Evolutionary conservation across 352 stramenopile species (phyloP), one percentile per base, ranked within the genome.

Genomic region (Globisporangium rhizosaccharum): DNA sequence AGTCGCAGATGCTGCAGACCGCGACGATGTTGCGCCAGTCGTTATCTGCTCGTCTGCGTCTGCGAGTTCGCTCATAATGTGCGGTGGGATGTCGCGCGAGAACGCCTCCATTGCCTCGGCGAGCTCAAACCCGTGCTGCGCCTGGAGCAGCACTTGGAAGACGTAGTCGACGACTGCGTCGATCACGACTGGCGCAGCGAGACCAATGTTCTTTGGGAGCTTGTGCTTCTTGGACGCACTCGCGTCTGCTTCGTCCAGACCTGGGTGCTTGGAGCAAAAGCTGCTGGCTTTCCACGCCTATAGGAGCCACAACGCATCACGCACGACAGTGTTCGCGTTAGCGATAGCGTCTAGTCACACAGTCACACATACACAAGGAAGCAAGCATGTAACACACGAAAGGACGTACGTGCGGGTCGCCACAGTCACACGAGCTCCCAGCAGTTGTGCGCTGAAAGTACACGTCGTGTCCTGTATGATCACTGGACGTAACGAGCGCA

Each of bases 401-500:
- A 11, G 3, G 37, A 63, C 76, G 42, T 67, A 92, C 86, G 63
- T 95, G 82, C 17, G 80, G 48, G 56, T 95, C 84, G 41, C 86
- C 86, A 53, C 86, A 95, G 48, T 95, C 86, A 62, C 86, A 95
- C 0, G 84, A 95, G 33, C 86, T 93, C 14, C 86, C 86, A 6
- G 86, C 86, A 8, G 86, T 92, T 0, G 86, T 95, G 33, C 86
- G 69, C 61, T 95, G 86, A 56, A 95, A 95, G 42, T 93, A 94
- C 18, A 95, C 86, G 47, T 93, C 84, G 42, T 95, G 86, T 18
- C 84, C 86, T 1, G 71, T 69, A 52, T 93, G 84, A 26, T 93
- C 75, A 33, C 75, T 85, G 20, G 11, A 3, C 28, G 6, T 33
- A 23, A 23, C 23, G 23, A 23, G 44, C 17, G 20, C 44, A 49